Base-by-base conservation (phyloP, 139 green algal species). In the Auxenochlorella pyrenoidosa region DNA sequence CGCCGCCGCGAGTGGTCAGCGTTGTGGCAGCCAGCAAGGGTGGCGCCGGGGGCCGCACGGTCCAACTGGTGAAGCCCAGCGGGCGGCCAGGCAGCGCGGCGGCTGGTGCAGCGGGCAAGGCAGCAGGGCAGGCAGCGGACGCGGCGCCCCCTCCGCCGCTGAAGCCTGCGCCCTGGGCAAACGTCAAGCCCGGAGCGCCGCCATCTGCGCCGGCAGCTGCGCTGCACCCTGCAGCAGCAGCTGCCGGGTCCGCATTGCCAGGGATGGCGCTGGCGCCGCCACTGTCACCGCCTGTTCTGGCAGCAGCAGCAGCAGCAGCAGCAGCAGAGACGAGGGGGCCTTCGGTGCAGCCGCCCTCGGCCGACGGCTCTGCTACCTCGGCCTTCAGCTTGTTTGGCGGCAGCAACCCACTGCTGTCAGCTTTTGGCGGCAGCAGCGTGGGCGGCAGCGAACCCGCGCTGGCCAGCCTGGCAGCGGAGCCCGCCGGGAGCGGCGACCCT, bases 111-210 rank as follows among this genome's bases (percentile, higher is more conserved):
- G 40, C 36, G 26, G 24, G 36, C 85, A 70, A 60, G 60, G 44
- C n/a, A 22, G 59, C n/a, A n/a, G 36, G 10, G 44, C 6, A 40
- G 24, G 63, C 66, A 32, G 79, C 87, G 4, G 78, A 83, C 28
- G 24, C 78, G 10, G 24, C 79, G 26, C 79, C 59, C 28, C 79
- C 58, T 0, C 79, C 79, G 59, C 87, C 87, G 54, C 78, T 90
- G 21, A 90, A 90, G 47, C 87, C 87, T 21, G 87, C 87, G 26
- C 87, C 87, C 30, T 90, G 87, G 87, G 87, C 87, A 6, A 65
- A 83, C 19, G 60, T 90, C 32, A 44, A 38, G 43, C 63, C 86
- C 30, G 86, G 86, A 8, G 19, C 44, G 43, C 41, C 51, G 19
- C 40, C 40, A 72, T 16, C 54, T 22, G 51, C 40, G 36, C 32